A percentile compares a stretch with the other conserved stretches of the same genome.
These are phyloP conservation scores for Nicotiana undulata DNA, from an alignment of 257 asterid genomes.

Conservation along the genomic window DNA sequence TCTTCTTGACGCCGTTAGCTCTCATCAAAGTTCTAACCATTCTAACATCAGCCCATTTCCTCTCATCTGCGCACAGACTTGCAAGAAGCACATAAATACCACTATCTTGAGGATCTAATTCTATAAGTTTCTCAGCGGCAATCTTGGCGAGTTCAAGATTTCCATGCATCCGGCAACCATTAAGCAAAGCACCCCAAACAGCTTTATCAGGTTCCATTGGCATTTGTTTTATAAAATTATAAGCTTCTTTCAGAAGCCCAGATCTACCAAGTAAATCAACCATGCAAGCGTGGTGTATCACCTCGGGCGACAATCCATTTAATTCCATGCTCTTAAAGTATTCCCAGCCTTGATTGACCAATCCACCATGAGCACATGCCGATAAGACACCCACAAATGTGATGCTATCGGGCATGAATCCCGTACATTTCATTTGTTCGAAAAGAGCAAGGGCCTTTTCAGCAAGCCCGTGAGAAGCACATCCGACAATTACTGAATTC, in stretches of 20 bases:
- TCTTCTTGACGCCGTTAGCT: conserved; percentile 56
- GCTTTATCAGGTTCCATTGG: conserved; percentile 70
- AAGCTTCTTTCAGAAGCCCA: conserved; percentile 56
- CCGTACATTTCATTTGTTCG: conserved; percentile 30
- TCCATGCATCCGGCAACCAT: conserved; percentile 64
- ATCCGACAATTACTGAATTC: conserved; percentile 63
- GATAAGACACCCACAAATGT: conserved; percentile 68
- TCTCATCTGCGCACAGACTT: conserved; percentile 54
- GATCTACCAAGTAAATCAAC: conserved; percentile 63
- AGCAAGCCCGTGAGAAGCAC: conserved; percentile 66
- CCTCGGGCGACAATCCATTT: conserved; percentile 28
- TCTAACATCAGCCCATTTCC: conserved; percentile 64
- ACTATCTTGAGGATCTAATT: conserved; percentile 67
- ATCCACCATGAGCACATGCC: conserved; percentile 77
- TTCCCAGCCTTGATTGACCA: conserved; percentile 48
- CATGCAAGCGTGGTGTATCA: conserved; percentile 70
- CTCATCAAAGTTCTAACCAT: conserved; percentile 63
- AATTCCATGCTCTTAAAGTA: conserved; percentile 38
- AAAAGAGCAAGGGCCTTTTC: conserved; percentile 43
- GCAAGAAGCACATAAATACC: conserved; percentile 69
- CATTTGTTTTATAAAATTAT: conserved; percentile 42
- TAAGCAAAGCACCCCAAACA: conserved; percentile 71
- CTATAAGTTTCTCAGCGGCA: conserved; percentile 55
- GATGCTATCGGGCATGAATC: conserved; percentile 52
- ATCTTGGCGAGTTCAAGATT: conserved; percentile 60